Evolutionary conservation across 768 basidiomycete genomes (phyloP).

Genomic region (Albatrellus ellisii): DNA sequence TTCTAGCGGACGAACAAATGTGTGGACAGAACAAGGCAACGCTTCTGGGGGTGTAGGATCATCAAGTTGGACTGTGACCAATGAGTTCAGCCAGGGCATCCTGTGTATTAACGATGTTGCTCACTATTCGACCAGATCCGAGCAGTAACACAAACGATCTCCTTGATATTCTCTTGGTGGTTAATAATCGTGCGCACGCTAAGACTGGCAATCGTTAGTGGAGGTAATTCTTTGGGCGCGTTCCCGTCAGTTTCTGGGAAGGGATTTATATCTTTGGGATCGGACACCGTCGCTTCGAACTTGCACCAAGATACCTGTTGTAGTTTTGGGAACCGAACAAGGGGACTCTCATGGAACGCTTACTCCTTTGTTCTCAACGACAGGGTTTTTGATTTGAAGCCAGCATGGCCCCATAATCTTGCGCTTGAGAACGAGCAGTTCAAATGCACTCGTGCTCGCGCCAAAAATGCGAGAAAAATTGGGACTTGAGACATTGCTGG

Average conservation of each 20-base stretch:
- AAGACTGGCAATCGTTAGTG: conserved; percentile 83
- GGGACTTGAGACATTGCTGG: conserved; percentile 58
- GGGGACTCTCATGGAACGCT: neutral
- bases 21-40: conserved; percentile 71
- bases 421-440: conserved; percentile 83
- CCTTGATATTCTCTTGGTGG: conserved; percentile 87
- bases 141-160: conserved; percentile 76
- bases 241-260: conserved; percentile 56
- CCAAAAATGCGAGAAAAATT: conserved; percentile 86
- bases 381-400: conserved; percentile 72
- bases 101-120: conserved; percentile 10
- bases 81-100: neutral
- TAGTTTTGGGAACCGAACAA: neutral
- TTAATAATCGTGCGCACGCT: conserved; percentile 87
- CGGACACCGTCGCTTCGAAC: conserved; percentile 68
- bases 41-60: conserved; percentile 86
- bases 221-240: conserved; percentile 72
- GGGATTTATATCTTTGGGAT: conserved; percentile 84
- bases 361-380: conserved; percentile 71
- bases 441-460: conserved; percentile 86
- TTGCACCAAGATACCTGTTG: conserved; percentile 92
- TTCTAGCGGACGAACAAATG: conserved; percentile 83
- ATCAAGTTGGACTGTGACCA: conserved; percentile 62
- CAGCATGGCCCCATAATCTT: conserved; percentile 99
- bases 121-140: conserved; percentile 71